Evolutionary conservation across 2,329 filamentous ascomycete species (phyloP).

Genomic region (Escovopsis weberi): DNA sequence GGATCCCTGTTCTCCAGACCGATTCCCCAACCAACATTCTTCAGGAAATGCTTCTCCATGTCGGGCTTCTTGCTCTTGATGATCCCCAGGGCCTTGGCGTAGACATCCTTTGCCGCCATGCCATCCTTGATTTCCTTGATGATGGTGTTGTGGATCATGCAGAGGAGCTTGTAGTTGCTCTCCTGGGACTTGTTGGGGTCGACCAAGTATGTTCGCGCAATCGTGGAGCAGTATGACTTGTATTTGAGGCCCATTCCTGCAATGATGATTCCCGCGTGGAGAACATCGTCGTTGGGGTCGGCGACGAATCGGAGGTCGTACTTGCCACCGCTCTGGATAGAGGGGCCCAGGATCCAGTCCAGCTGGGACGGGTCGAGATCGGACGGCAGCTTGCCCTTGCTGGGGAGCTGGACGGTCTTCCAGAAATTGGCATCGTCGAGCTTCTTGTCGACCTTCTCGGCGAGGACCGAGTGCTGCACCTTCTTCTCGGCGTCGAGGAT

Average conservation of each 20-base stretch:
- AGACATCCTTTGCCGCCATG: conserved; percentile 74
- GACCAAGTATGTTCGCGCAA: conserved; percentile 88
- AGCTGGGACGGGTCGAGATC: conserved; percentile 82
- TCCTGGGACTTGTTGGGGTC: conserved; percentile 96
- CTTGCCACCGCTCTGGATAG: conserved; percentile 88
- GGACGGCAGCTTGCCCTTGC: conserved; percentile 60
- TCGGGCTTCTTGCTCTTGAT: conserved; percentile 88
- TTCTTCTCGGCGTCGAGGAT: conserved; percentile 95
- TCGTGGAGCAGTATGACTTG: conserved; percentile 86
- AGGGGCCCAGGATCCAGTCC: conserved; percentile 85
- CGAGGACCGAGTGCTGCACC: conserved; percentile 74
- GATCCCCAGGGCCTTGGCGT: conserved; percentile 67
- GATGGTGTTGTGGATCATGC: conserved; percentile 73
- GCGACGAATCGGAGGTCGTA: conserved; percentile 77
- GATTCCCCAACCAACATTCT: conserved; percentile 82
- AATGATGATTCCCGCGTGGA: conserved; percentile 89
- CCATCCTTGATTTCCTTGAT: conserved; percentile 86
- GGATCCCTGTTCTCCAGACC: conserved; percentile 82
- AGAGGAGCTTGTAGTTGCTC: conserved; percentile 79
- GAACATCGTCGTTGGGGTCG: conserved; percentile 63
- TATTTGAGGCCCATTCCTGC: conserved; percentile 86
- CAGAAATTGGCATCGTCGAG: conserved; percentile 92
- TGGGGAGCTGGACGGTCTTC: conserved; percentile 57
- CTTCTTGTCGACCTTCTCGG: conserved; percentile 80
- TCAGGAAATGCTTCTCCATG: conserved; percentile 85